Percentiles rank a stretch among this genome's conserved stretches.
Evolutionary conservation across 2,329 filamentous ascomycete genomes (phyloP).

Genomic region (Kalmusia sp.): DNA sequence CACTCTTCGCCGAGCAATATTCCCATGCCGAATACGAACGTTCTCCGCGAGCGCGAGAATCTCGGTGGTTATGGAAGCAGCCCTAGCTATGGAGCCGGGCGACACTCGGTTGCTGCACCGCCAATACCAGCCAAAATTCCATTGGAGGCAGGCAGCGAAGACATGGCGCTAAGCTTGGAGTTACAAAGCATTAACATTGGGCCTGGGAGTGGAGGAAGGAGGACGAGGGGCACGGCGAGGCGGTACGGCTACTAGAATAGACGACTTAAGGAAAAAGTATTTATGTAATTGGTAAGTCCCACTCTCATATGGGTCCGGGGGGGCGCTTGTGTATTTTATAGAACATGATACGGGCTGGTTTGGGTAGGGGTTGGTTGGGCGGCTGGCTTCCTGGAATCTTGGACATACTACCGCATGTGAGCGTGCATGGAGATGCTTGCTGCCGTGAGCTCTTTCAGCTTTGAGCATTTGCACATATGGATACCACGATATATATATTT

Average conservation of each 20-base stretch:
- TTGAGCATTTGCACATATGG: background rate
- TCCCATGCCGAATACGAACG: slow-evolving; percentile 26
- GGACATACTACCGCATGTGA: background rate
- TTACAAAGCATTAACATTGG: slow-evolving; percentile 63
- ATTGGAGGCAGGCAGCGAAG: slow-evolving; percentile 48
- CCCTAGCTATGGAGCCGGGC: slow-evolving; percentile 28
- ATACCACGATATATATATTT: background rate
- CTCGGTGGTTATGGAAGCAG: slow-evolving; percentile 40
- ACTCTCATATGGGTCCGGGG: background rate
- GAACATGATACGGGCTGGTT: background rate
- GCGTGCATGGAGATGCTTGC: background rate
- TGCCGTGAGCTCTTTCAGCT: too few relatives aligned
- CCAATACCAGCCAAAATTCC: slow-evolving; percentile 76
- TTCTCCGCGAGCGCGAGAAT: slow-evolving; percentile 46
- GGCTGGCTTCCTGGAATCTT: background rate
- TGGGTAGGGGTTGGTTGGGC: background rate
- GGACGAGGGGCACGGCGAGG: slow-evolving; percentile 21
- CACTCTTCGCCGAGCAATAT: slow-evolving; percentile 22
- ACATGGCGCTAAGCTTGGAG: slow-evolving; percentile 72
- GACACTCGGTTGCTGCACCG: slow-evolving; percentile 53
- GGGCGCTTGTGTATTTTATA: slow-evolving; percentile 6
- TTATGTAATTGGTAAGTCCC: slow-evolving; percentile 8
- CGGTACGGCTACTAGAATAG: slow-evolving; percentile 4
- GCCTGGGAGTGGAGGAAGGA: slow-evolving; percentile 30
- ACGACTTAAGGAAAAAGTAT: background rate